A percentile compares a stretch with the other conserved stretches of the same genome.
phyloP scores from a whole-genome alignment of 305 asterid genomes.

The Solanum hybrid region DNA sequence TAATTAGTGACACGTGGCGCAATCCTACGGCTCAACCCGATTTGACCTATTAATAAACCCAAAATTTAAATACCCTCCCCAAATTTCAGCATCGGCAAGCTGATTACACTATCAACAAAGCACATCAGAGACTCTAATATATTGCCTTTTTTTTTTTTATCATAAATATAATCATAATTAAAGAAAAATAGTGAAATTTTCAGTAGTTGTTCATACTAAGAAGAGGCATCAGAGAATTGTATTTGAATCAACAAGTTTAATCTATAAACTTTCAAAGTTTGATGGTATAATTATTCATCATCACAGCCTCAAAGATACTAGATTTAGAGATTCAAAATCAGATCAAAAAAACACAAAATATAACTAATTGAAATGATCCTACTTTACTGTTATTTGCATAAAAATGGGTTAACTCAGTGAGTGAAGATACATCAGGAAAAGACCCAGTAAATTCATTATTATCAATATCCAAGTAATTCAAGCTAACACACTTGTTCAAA shows the following conservation, averaged over 20 bases:
- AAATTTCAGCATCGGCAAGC: no score
- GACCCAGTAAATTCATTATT: conserved; percentile 43
- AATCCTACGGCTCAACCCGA: no score
- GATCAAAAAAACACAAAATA: not conserved
- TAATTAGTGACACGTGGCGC: no score
- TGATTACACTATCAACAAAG: no score
- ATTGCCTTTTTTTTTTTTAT: no score
- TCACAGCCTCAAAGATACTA: not conserved
- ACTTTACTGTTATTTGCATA: conserved; percentile 32
- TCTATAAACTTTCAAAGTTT: not conserved
- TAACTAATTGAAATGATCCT: not conserved
- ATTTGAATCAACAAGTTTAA: not conserved
- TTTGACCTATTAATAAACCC: no score
- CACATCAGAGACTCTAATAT: no score
- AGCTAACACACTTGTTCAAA: conserved; percentile 29
- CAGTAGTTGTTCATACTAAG: no score
- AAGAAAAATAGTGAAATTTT: no score
- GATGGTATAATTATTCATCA: not conserved
- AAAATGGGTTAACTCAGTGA: conserved; percentile 31
- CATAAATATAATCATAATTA: no score
- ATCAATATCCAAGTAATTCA: conserved; percentile 52
- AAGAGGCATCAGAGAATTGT: not conserved
- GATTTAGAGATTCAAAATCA: not conserved
- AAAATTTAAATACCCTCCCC: no score
- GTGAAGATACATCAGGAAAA: conserved; percentile 41